These are phyloP conservation scores for Ilyonectria sp. DNA, from an alignment of 2,329 filamentous ascomycete genomes.

Conservation along the genomic window DNA sequence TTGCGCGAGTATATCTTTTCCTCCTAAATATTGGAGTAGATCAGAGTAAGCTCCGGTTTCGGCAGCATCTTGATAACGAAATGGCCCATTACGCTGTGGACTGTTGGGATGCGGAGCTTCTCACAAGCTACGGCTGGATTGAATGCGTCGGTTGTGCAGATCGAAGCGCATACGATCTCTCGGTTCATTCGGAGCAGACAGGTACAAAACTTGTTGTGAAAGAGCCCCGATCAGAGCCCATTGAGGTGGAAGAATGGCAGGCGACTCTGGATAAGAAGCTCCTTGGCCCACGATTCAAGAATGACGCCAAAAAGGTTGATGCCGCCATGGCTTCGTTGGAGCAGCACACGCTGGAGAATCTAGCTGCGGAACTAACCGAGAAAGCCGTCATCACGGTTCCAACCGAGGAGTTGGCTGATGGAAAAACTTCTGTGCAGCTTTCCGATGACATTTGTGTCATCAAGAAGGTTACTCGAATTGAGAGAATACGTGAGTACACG, in stretches of 20 bases:
- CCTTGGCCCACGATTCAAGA: conserved; percentile 96
- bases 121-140: conserved; percentile 95
- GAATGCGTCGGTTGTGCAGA: conserved; percentile 98
- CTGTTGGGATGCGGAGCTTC: conserved; percentile 97
- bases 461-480: conserved; percentile 84
- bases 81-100: conserved; percentile 94
- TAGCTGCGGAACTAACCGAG: conserved; percentile 80
- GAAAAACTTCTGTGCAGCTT: conserved; percentile 79
- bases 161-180: conserved; percentile 93
- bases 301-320: conserved; percentile 90
- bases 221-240: conserved; percentile 83
- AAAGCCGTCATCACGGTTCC: conserved; percentile 80
- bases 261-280: conserved; percentile 94
- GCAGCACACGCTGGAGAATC: conserved; percentile 76
- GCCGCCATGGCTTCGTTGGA: conserved; percentile 85
- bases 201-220: conserved; percentile 88
- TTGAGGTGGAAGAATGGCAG: conserved; percentile 88
- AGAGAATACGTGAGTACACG: conserved; percentile 91
- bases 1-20: conserved; percentile 94
- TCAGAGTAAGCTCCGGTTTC: conserved; percentile 89
- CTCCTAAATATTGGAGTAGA: conserved; percentile 91
- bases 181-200: conserved; percentile 93
- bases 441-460: conserved; percentile 85
- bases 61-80: conserved; percentile 90
- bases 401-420: conserved; percentile 75